Base-by-base conservation (phyloP, 208 protist species). In the Endotrypanum monterogeii region DNA sequence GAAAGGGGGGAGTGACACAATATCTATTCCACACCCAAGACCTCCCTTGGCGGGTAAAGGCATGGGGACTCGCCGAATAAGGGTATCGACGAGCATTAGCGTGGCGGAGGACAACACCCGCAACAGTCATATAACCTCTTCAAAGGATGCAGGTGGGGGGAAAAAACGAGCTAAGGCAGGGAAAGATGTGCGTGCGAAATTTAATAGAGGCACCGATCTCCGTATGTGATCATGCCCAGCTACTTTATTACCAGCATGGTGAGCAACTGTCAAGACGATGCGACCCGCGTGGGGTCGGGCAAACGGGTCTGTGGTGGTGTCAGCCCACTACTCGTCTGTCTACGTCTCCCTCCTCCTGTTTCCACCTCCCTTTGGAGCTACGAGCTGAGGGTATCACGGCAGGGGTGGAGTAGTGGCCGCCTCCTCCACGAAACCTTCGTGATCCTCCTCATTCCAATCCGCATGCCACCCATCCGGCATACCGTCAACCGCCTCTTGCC, bases 371-470 rank as follows among this genome's bases (percentile, higher is more conserved):
- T 41, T 0, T 25, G 18, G 25, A 23, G n/a, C 30, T 6, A 63
- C 44, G 3, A n/a, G 58, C 58, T 28, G 25, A 11, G 35, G n/a
- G 20, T 32, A 2, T 46, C 58, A 12, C 35, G 58, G 7, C 58
- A 30, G 16, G 39, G 35, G 58, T 25, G 20, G 16, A 2, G 14
- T 23, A 5, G 18, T 12, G 20, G 35, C 30, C 20, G 8, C 58
- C 58, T 57, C 28, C 30, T 14, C 56, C 50, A 1, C 28, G 6
- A 23, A 41, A 9, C 16, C 39, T 2, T 46, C 37, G 37, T 68
- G 32, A 18, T 71, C 70, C 5, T 78, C 68, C 55, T 86, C 78
- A 71, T 86, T 76, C 82, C 78, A 82, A 6, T 83, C 78, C 23
- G 58, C 72, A 61, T 81, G 70, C 81, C 77, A 85, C n/a, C 39